Evolutionary conservation across 2,329 filamentous ascomycete species (phyloP).

Genomic region (Penicillium crustosum): DNA sequence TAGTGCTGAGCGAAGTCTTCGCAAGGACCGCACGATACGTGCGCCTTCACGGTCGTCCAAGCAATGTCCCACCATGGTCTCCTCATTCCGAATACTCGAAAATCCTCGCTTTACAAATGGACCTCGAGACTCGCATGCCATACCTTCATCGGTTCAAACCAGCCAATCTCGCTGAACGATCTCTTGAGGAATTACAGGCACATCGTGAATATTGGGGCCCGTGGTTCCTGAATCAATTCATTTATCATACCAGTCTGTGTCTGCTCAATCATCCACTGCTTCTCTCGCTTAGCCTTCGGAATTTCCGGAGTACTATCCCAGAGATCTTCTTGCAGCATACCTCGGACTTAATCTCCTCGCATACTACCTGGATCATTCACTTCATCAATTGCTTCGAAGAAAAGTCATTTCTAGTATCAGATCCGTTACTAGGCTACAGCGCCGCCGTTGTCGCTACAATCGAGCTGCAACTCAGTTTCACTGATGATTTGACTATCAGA

Average conservation of each 20-base stretch:
- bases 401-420: conserved; percentile 48
- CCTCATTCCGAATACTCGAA: conserved; percentile 54
- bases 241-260: conserved; percentile 55
- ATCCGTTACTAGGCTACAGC: conserved; percentile 52
- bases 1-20: conserved; percentile 51
- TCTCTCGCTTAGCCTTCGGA: conserved; percentile 53
- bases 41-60: conserved; percentile 46
- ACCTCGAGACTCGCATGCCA: conserved; percentile 54
- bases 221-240: conserved; percentile 54
- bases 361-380: conserved; percentile 56
- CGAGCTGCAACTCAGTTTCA: conserved; percentile 55
- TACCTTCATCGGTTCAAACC: conserved; percentile 53
- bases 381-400: conserved; percentile 51
- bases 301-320: conserved; percentile 53
- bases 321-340: conserved; percentile 57
- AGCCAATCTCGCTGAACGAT: conserved; percentile 48
- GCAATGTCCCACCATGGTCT: conserved; percentile 50
- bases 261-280: conserved; percentile 57
- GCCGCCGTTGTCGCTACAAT: conserved; percentile 56
- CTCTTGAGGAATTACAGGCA: conserved; percentile 44
- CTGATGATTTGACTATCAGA: conserved; percentile 41
- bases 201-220: conserved; percentile 55
- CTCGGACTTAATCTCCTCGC: conserved; percentile 52
- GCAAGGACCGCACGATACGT: conserved; percentile 51
- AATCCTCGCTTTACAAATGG: conserved; percentile 53